Base-by-base conservation (phyloP, 2,329 filamentous ascomycete species). In the Colletotrichum spinosum region DNA sequence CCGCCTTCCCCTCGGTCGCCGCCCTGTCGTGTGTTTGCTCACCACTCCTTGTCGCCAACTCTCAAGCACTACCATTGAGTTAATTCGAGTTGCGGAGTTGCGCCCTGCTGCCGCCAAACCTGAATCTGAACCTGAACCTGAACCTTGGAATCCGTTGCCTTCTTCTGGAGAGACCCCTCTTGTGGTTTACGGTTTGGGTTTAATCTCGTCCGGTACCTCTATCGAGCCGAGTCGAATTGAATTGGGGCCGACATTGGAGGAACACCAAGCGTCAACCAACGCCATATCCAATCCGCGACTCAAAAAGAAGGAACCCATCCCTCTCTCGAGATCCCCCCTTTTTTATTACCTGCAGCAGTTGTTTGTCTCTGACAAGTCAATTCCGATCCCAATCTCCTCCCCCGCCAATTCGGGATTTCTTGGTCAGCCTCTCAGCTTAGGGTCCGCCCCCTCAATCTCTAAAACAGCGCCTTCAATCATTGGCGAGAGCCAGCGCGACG, bases 1-100 rank as follows among this genome's bases (percentile, higher is more conserved):
- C 65, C 56, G 62, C 65, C 51, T 56, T 48, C 60, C 62, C 62
- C 65, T 60, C 65, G 61, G 65, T 68, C 61, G 52, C 52, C 62
- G 42, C 37, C 37, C 41, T 60, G 51, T 48, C 51, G 46, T 41
- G 25, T 25, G 25, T 33, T 52, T 35, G 10, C 38, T 49, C 17
- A 35, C 42, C 25, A 17, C 52, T 46, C 52, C 56, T 62, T 52
- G 52, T 52, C 51, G 38, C 48, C 15, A 42, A 10, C 15, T 35
- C 45, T 61, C 58, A 25, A 25, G 25, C 5, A 25, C 25, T 4
- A 25, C 25, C 25, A 25, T 5, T 25, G 25, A 25, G 25, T 25
- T 25, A 25, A 25, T 25, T 25, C 25, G 25, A 5, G 25, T 25
- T 25, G 25, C 25, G 4, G 25, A 25, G 25, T 5, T 25, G 25